These are phyloP conservation scores for Coemansia sp. DNA, from an alignment of 192 early-diverging fungal genomes.

Conservation along the genomic window DNA sequence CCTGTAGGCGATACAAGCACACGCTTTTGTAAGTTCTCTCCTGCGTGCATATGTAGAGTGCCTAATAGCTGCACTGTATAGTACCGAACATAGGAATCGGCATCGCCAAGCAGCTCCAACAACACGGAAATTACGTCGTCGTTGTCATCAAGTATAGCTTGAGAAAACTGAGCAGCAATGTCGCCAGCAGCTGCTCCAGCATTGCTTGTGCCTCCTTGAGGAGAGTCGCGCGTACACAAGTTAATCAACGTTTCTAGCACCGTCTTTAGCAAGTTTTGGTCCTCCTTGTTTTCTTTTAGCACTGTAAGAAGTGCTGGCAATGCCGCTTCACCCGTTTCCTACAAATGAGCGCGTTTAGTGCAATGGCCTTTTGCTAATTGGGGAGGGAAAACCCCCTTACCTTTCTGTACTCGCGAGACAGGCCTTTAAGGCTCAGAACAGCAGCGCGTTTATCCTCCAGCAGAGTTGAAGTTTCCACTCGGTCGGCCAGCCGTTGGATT, in stretches of 20 bases:
- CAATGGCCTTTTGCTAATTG: too few species aligned
- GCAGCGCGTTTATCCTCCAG: constrained; percentile 89
- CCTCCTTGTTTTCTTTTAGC: constrained; percentile 75
- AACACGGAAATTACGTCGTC: constrained; percentile 71
- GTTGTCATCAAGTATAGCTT: constrained; percentile 37
- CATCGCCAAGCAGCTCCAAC: constrained; percentile 84
- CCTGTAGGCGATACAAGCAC: constrained; percentile 84
- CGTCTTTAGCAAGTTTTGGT: constrained; percentile 82
- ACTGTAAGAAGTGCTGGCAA: constrained; percentile 71
- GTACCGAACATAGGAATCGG: constrained; percentile 95
- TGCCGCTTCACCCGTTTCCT: constrained; percentile 84
- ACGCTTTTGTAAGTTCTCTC: constrained; percentile 69
- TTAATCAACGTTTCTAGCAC: constrained; percentile 82
- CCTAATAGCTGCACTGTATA: constrained; percentile 83
- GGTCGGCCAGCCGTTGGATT: constrained; percentile 79
- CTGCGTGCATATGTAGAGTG: constrained; percentile 61
- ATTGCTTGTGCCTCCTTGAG: constrained; percentile 7
- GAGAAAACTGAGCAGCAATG: constrained; percentile 41
- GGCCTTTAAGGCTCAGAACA: constrained; percentile 79
- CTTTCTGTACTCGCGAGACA: constrained; percentile 73
- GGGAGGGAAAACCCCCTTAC: constrained; percentile 23
- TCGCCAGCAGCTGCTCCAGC: constrained; percentile 9
- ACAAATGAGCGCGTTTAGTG: constrained; percentile 4
- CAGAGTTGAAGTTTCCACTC: constrained; percentile 77
- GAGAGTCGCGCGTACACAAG: constrained; percentile 55